Conservation (phyloP, 2,329 filamentous ascomycete genomes). For the Nemania serpens region DNA sequence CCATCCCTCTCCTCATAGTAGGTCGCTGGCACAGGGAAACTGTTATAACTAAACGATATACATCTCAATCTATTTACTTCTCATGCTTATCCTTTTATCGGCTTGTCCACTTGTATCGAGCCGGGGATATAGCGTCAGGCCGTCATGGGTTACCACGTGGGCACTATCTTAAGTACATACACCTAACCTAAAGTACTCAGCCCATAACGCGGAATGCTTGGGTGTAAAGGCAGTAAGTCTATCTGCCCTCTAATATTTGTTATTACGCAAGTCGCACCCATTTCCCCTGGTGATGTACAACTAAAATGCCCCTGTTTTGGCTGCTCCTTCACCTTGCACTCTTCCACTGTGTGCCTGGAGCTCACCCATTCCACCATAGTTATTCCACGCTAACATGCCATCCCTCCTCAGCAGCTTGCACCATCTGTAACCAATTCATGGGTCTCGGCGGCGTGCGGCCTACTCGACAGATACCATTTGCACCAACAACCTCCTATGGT, state of each 20-base stretch:
- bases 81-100: not conserved
- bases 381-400: not conserved
- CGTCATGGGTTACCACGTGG: too few species aligned
- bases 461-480: not conserved
- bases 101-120: not conserved
- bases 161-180: not conserved
- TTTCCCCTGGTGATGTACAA: constrained; percentile 8
- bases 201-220: not conserved
- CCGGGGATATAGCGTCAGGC: not conserved
- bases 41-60: not conserved
- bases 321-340: not conserved
- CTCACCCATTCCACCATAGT: not conserved
- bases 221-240: not conserved
- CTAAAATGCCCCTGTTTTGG: not conserved
- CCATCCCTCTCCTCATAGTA: not conserved
- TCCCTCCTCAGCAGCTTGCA: not conserved
- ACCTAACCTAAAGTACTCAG: not conserved
- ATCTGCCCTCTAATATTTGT: not conserved
- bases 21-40: not conserved
- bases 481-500: constrained; percentile 8
- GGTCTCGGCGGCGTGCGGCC: not conserved
- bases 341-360: not conserved
- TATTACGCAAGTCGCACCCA: not conserved
- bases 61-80: not conserved
- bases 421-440: not conserved